A percentile compares a stretch with the other conserved stretches of the same genome.
These are phyloP conservation scores for Phytopythium montanum DNA, from an alignment of 352 stramenopile species.

Conservation along the genomic window DNA sequence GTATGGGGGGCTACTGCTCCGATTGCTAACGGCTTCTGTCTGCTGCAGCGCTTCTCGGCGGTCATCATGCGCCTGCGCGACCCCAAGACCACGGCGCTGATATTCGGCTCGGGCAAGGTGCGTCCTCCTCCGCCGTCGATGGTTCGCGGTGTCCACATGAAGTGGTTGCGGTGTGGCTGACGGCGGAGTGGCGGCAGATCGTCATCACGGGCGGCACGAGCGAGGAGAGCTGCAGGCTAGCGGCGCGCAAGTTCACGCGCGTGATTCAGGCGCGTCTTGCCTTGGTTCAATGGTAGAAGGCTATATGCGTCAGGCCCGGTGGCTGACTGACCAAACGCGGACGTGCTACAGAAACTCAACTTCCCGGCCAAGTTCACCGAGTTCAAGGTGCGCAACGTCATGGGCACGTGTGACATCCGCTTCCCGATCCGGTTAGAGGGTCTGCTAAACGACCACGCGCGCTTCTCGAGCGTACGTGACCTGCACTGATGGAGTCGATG, in stretches of 20 bases:
- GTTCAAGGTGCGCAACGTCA: slow-evolving; percentile 98
- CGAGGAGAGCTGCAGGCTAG: slow-evolving; percentile 79
- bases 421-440: slow-evolving; percentile 99
- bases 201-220: slow-evolving; percentile 83
- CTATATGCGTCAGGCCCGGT: too few species aligned
- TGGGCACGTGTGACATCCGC: slow-evolving; percentile 96
- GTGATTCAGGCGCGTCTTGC: slow-evolving; percentile 63
- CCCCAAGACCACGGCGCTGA: slow-evolving; percentile 96
- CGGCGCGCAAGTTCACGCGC: slow-evolving; percentile 81
- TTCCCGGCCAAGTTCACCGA: slow-evolving; percentile 83
- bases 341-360: slow-evolving; percentile 72
- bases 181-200: slow-evolving; percentile 39
- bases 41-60: slow-evolving; percentile 90
- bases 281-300: too few species aligned
- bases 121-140: neutral
- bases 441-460: slow-evolving; percentile 94
- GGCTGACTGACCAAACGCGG: neutral
- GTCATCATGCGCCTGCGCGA: slow-evolving; percentile 96
- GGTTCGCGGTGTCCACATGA: neutral
- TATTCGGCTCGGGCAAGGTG: slow-evolving; percentile 96
- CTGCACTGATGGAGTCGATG: neutral
- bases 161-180: neutral
- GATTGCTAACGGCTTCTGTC: neutral
- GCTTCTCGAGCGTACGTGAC: slow-evolving; percentile 89
- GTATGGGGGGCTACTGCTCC: neutral